These are phyloP conservation scores for Wakefieldia striispora DNA, from an alignment of 768 basidiomycete species.

Conservation along the genomic window DNA sequence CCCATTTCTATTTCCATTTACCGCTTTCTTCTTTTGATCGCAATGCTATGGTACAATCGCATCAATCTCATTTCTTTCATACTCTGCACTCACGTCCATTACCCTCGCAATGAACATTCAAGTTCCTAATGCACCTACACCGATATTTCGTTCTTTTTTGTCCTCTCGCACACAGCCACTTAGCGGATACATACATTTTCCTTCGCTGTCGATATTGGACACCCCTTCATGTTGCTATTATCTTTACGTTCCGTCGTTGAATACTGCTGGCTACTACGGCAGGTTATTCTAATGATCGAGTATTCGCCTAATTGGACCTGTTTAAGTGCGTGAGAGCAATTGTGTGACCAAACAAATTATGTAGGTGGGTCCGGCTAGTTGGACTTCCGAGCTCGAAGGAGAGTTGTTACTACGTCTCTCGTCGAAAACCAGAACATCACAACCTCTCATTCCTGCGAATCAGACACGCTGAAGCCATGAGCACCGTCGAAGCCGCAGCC, in stretches of 20 bases:
- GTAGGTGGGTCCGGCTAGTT: conserved; percentile 4
- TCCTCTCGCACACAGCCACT: conserved; percentile 17
- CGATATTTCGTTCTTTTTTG: conserved; percentile 17
- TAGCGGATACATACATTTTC: conserved; percentile 25
- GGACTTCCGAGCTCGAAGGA: neutral
- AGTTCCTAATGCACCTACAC: conserved; percentile 34
- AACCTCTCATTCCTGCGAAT: conserved; percentile 8
- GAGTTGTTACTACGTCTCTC: conserved; percentile 10
- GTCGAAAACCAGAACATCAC: conserved; percentile 11
- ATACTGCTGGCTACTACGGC: neutral
- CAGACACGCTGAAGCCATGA: conserved; percentile 47
- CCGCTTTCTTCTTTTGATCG: conserved; percentile 23
- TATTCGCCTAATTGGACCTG: no score
- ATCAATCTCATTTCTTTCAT: conserved; percentile 26
- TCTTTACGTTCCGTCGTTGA: conserved; percentile 9
- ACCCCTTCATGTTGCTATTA: conserved; percentile 15
- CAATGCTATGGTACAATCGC: conserved; percentile 38
- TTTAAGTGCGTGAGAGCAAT: conserved; percentile 14
- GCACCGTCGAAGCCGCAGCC: conserved; percentile 72
- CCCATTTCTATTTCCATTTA: neutral
- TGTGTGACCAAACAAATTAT: conserved; percentile 24
- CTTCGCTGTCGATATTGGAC: conserved; percentile 34
- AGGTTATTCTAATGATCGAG: no score
- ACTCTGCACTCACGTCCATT: conserved; percentile 33
- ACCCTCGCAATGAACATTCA: conserved; percentile 33